Evolutionary conservation across 2,329 filamentous ascomycete species (phyloP).

Genomic region (Cladosporium austrohemisphaericum): DNA sequence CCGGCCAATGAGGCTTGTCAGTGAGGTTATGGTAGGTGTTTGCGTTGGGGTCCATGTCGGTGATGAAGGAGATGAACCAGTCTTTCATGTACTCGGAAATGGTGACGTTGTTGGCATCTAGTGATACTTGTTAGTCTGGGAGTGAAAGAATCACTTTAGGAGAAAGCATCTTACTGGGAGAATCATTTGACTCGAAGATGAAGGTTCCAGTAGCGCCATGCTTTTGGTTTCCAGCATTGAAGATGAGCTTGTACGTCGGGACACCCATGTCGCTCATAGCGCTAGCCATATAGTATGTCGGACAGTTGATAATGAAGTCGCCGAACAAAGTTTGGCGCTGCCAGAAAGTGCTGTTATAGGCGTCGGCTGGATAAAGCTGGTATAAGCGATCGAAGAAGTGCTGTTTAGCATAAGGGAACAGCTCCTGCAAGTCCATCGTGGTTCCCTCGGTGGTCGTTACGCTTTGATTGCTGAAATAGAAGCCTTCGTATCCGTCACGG

Average conservation of each 20-base stretch:
- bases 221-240: slow-evolving; percentile 32
- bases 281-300: slow-evolving; percentile 37
- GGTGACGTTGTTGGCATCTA: slow-evolving; percentile 29
- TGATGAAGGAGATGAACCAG: slow-evolving; percentile 35
- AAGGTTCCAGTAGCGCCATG: slow-evolving; percentile 31
- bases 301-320: slow-evolving; percentile 43
- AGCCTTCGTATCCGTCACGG: slow-evolving; percentile 37
- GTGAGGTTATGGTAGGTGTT: slow-evolving; percentile 2
- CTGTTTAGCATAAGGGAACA: slow-evolving; percentile 35
- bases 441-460: slow-evolving; percentile 29
- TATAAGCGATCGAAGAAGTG: slow-evolving; percentile 40
- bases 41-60: slow-evolving; percentile 33
- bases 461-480: slow-evolving; percentile 32
- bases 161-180: slow-evolving; percentile 4
- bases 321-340: slow-evolving; percentile 39
- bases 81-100: slow-evolving; percentile 34
- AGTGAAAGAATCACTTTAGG: background rate
- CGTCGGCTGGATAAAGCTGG: slow-evolving; percentile 35
- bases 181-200: slow-evolving; percentile 17
- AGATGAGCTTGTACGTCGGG: slow-evolving; percentile 34
- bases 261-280: slow-evolving; percentile 5
- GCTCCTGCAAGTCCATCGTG: slow-evolving; percentile 27
- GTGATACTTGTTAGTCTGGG: background rate
- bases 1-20: slow-evolving; percentile 29
- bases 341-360: slow-evolving; percentile 37